phyloP scores from a whole-genome alignment of 1,139 yeast genomes.

The Lizanozyma gosingica region DNA sequence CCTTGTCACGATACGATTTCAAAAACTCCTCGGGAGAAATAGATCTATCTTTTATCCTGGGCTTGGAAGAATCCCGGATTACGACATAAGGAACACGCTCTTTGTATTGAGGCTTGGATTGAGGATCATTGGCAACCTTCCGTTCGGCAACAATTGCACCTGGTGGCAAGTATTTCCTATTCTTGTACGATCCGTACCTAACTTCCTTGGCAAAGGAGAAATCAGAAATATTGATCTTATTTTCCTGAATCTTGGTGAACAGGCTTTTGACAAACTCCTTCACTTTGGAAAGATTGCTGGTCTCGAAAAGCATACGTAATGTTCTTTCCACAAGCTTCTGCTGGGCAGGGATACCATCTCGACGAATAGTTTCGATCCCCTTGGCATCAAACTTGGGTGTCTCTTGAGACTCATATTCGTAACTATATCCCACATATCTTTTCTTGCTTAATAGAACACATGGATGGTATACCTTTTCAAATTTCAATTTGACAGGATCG shows the following conservation, averaged over 20 bases:
- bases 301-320: constrained; percentile 59
- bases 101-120: constrained; percentile 77
- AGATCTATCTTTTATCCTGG: constrained; percentile 69
- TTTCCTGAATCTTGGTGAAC: constrained; percentile 54
- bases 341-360: constrained; percentile 94
- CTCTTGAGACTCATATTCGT: constrained; percentile 46
- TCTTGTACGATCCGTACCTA: constrained; percentile 71
- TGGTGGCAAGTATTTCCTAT: constrained; percentile 68
- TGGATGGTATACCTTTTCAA: constrained; percentile 90
- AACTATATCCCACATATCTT: constrained; percentile 80
- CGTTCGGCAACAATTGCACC: constrained; percentile 77
- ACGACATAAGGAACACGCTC: constrained; percentile 89
- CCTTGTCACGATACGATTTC: constrained; percentile 18
- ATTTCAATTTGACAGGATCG: constrained; percentile 71
- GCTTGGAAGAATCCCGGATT: constrained; percentile 53
- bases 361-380: constrained; percentile 87
- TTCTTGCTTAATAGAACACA: constrained; percentile 77
- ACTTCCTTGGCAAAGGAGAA: constrained; percentile 93
- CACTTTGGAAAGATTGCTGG: constrained; percentile 60
- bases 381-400: constrained; percentile 82
- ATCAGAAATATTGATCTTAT: constrained; percentile 63
- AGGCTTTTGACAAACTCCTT: constrained; percentile 57
- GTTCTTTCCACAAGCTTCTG: constrained; percentile 72
- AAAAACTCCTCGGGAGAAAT: constrained; percentile 70
- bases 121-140: constrained; percentile 51